These are phyloP conservation scores for Epichloe sibirici DNA, from an alignment of 2,329 filamentous ascomycete genomes.

Conservation along the genomic window DNA sequence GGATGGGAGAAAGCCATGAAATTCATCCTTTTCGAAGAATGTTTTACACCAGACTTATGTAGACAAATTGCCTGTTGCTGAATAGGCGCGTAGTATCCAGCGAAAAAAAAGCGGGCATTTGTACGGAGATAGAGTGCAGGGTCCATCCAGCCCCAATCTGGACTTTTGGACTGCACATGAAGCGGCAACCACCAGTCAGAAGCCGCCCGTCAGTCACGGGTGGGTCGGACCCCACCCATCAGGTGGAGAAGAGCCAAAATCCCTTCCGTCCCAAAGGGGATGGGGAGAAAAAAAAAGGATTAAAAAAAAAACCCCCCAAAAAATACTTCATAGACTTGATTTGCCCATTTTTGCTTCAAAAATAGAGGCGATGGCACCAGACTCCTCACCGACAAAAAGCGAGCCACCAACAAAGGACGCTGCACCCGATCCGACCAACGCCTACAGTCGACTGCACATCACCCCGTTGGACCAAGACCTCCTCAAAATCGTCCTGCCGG, in stretches of 20 bases:
- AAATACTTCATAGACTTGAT: no score
- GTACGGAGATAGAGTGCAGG: background rate
- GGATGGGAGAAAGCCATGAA: no score
- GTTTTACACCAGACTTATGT: no score
- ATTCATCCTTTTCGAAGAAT: no score
- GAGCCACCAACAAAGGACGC: background rate
- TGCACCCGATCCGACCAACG: background rate
- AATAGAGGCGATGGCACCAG: background rate
- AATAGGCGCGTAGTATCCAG: no score
- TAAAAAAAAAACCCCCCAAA: background rate
- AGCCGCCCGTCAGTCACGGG: background rate
- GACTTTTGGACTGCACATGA: no score
- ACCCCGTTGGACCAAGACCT: conserved; percentile 71
- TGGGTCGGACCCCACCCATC: background rate
- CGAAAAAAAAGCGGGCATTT: no score
- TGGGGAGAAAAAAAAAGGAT: background rate
- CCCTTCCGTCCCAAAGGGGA: no score
- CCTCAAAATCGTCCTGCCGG: conserved; percentile 57
- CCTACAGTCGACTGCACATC: conserved; percentile 55
- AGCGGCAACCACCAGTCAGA: background rate
- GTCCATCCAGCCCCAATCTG: background rate
- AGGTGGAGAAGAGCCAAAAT: background rate
- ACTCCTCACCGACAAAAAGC: background rate
- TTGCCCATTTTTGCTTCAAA: no score
- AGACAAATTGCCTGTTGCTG: no score